Conservation (phyloP, 2,329 filamentous ascomycete species). For the Trichoderma lentiforme region DNA sequence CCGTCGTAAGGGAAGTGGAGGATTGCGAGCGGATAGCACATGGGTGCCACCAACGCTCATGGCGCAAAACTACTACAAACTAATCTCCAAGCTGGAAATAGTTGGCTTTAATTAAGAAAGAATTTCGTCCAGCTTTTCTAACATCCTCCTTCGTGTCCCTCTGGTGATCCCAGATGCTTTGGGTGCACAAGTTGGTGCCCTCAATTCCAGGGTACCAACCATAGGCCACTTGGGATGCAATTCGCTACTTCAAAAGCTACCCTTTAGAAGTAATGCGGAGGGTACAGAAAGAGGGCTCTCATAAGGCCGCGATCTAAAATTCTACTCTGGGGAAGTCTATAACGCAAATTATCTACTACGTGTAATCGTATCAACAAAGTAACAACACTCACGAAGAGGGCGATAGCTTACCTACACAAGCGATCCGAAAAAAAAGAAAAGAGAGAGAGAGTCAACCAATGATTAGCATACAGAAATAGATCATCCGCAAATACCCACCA, state of each 20-base stretch:
- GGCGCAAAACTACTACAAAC: neutral
- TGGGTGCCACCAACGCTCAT: neutral
- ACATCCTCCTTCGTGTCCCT: neutral
- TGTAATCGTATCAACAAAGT: neutral
- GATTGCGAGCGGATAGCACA: neutral
- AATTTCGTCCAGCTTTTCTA: neutral
- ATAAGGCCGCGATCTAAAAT: neutral
- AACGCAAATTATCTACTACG: neutral
- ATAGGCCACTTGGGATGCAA: too few species aligned
- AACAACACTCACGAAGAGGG: neutral
- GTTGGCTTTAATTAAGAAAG: neutral
- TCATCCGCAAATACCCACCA: too few species aligned
- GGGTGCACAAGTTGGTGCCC: neutral
- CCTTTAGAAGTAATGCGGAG: too few species aligned
- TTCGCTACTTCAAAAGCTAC: too few species aligned
- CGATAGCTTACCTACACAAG: neutral
- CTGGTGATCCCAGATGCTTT: neutral
- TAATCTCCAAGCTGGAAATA: neutral
- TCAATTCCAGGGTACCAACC: too few species aligned
- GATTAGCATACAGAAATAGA: too few species aligned
- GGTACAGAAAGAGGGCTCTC: too few species aligned
- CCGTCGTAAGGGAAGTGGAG: neutral
- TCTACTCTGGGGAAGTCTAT: rapidly evolving
- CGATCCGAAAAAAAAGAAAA: neutral
- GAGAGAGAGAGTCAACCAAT: too few species aligned